These are phyloP conservation scores for Cercospora beticola DNA, from an alignment of 2,329 filamentous ascomycete species.

Conservation along the genomic window DNA sequence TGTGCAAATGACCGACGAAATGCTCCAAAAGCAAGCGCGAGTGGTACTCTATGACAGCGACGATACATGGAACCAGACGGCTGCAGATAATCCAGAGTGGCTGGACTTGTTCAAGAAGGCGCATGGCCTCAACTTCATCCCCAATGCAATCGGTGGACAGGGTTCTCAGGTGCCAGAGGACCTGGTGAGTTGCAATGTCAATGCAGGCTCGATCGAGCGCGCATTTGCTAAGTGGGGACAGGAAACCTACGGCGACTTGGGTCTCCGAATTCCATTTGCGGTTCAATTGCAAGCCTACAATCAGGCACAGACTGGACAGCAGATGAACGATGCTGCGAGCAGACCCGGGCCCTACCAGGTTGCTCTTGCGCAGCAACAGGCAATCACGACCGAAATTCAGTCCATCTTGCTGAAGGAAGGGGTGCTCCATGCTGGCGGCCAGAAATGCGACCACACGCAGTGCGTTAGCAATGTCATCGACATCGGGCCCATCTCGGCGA, in stretches of 20 bases:
- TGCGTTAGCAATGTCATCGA: slow-evolving; percentile 32
- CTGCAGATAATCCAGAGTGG: slow-evolving; percentile 48
- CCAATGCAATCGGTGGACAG: slow-evolving; percentile 34
- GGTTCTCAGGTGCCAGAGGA: slow-evolving; percentile 38
- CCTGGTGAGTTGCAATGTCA: slow-evolving; percentile 19
- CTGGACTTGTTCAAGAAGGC: slow-evolving; percentile 52
- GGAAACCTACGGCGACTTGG: slow-evolving; percentile 39
- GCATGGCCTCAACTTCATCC: slow-evolving; percentile 45
- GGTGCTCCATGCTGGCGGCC: slow-evolving; percentile 25
- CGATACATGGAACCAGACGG: slow-evolving; percentile 48
- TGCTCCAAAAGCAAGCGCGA: slow-evolving; percentile 51
- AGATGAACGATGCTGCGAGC: slow-evolving; percentile 17
- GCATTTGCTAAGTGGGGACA: slow-evolving; percentile 9
- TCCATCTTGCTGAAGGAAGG: slow-evolving; percentile 27
- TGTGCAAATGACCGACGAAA: slow-evolving; percentile 49
- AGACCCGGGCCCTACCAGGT: slow-evolving; percentile 20
- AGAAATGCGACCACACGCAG: slow-evolving; percentile 28
- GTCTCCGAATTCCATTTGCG: slow-evolving; percentile 38
- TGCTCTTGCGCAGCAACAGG: slow-evolving; percentile 14
- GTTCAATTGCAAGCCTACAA: slow-evolving; percentile 37
- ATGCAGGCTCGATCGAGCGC: background rate
- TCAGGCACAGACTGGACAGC: slow-evolving; percentile 19
- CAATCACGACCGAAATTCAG: slow-evolving; percentile 25
- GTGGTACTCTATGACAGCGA: slow-evolving; percentile 50
- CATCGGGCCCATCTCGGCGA: slow-evolving; percentile 24